phyloP scores from a whole-genome alignment of 306 rosid genomes.

The Vigna radiata region DNA sequence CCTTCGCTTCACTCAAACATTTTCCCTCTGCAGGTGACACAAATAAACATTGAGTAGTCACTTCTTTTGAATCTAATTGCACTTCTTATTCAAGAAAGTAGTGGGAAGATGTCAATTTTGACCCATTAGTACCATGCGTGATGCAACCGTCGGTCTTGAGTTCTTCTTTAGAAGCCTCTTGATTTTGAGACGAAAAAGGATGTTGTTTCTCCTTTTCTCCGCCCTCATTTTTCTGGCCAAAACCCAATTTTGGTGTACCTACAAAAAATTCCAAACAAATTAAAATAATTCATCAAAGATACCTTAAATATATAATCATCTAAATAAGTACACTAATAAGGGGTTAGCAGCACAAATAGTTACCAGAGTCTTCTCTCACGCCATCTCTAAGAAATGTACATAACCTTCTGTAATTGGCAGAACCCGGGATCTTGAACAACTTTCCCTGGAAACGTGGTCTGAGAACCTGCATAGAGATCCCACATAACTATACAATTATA shows the following conservation, averaged over 20 bases:
- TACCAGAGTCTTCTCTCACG: conserved; percentile 51
- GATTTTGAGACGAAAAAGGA: conserved; percentile 37
- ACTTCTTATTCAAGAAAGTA: conserved; percentile 15
- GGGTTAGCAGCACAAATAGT: conserved; percentile 2
- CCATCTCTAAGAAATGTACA: conserved; percentile 66
- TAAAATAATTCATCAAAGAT: not conserved
- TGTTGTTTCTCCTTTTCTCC: not conserved
- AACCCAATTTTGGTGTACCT: conserved; percentile 48
- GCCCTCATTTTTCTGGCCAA: conserved; percentile 27
- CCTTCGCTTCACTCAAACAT: conserved; percentile 15
- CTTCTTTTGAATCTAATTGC: conserved; percentile 7
- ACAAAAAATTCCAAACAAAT: conserved; percentile 8
- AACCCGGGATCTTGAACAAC: conserved; percentile 77
- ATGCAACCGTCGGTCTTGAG: not conserved
- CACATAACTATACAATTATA: conserved; percentile 20
- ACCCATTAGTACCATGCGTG: too few relatives aligned
- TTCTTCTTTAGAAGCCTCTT: conserved; percentile 23
- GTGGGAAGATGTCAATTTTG: too few relatives aligned
- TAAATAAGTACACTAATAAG: not conserved
- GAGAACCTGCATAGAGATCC: conserved; percentile 56
- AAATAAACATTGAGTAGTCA: conserved; percentile 18
- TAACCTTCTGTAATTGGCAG: conserved; percentile 71
- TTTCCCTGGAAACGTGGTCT: conserved; percentile 61
- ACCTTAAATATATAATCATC: conserved; percentile 1
- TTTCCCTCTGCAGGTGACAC: conserved; percentile 32